Percentiles rank a stretch among this genome's conserved stretches.
These are phyloP conservation scores for Eleusine coracana DNA, from an alignment of 176 grass and related monocot genomes.

Conservation along the genomic window DNA sequence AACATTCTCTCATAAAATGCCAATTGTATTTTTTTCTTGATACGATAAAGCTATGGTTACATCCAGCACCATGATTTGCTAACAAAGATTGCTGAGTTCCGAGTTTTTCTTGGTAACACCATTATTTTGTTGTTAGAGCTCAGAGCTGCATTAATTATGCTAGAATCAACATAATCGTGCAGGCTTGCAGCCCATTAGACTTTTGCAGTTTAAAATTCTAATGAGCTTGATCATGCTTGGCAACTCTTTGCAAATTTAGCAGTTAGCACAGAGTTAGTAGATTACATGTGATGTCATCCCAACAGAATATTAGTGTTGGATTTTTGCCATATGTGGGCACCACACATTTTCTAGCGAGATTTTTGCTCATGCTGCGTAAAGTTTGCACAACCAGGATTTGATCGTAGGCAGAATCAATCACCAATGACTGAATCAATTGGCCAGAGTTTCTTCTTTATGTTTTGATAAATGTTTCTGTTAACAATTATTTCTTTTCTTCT, in stretches of 20 bases:
- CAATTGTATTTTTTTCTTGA: not conserved
- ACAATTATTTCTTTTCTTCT: conserved; percentile 29
- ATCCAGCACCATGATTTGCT: not conserved
- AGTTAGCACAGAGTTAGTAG: not conserved
- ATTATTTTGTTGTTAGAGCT: not conserved
- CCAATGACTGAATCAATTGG: not conserved
- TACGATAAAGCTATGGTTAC: conserved; percentile 2
- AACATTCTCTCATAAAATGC: conserved; percentile 11
- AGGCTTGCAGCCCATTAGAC: not conserved
- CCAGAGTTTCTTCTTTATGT: not conserved
- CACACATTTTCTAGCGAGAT: not conserved
- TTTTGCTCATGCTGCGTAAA: not conserved
- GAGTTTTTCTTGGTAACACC: not conserved
- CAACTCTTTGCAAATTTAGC: not conserved
- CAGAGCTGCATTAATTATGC: conserved; percentile 14
- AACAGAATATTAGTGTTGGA: too few species aligned
- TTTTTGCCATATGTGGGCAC: too few species aligned
- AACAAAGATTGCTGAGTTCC: not conserved
- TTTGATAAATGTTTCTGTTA: not conserved
- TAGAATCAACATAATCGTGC: not conserved
- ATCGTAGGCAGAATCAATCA: not conserved
- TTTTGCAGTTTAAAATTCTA: not conserved
- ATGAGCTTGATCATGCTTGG: not conserved
- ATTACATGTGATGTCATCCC: conserved; percentile 13
- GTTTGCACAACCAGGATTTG: not conserved